Evolutionary conservation across 2,329 filamentous ascomycete genomes (phyloP), one percentile per base, ranked within the genome.

Genomic region (Zopfia rhizophila): DNA sequence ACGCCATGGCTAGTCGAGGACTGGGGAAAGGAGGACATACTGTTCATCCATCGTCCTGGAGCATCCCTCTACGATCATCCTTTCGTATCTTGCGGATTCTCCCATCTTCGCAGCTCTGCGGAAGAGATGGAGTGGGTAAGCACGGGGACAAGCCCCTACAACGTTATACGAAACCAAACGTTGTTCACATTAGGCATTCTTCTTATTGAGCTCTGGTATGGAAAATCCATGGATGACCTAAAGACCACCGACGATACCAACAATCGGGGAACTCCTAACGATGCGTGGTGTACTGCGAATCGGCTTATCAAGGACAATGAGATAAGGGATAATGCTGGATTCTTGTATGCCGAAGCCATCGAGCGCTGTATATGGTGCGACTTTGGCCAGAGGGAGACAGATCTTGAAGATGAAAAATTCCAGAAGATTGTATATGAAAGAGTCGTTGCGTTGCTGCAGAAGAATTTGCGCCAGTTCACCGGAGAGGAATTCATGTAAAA

Each of bases 141-240:
- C 8, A 28, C 29, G 11, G 30, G 25, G 22, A 19, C 1, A 17
- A n/a, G 10, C 4, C 16, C 18, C 1, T 27, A 22, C 17, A 41
- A 49, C 27, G 39, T 64, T 8, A 65, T 68, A 12, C 48, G 59
- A 3, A 68, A 70, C 29, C 54, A 58, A 27, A 62, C 60, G 2
- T 25, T 72, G 2, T 72, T 68, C 44, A 60, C 63, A 1, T 54
- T 72, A 1, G 68, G 68, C 1, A 35, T 71, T 3, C 37, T 69
- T 17, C 59, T 73, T 1, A 66, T 70, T 13, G 66, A 72, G 44
- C 57, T 73, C 6, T 68, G 65, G 47, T 58, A 66, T 38, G 58
- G 56, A 3, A 51, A 57, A 31, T 33, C 60, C 1, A 54, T 70
- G 23, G 53, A 65, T 8, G 45, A 61, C 3, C 44, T 68, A 5